Base-by-base conservation (phyloP, 352 stramenopile genomes). In the Pythium plurisporium region DNA sequence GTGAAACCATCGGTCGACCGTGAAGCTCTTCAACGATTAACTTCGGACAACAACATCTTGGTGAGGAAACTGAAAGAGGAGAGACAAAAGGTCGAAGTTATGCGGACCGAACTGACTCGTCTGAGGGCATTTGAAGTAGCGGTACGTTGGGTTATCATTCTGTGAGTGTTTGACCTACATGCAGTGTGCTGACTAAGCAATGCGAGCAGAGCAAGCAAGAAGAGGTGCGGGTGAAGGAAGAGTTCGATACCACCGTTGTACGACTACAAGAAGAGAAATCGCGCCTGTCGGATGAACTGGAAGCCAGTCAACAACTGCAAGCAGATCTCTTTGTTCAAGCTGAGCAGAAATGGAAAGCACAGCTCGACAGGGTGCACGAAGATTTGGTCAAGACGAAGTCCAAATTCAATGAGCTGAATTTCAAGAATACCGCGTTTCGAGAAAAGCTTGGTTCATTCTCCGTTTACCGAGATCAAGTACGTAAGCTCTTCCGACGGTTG, bases 401-500 rank as follows among this genome's bases (percentile, higher is more conserved):
- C 8, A 83, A 93, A 36, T 67, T 89, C 49, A 81, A 95, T 36
- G 82, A 87, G n/a, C 37, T 89, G 9, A 77, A 77, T 25, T 47
- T 91, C 19, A 95, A 95, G 50, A 95, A 90, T 49, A 73, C 86
- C 26, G 72, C 75, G 11, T 45, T 95, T 30, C 72, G 81, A 66
- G 75, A 91, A 43, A 88, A 86, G 40, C 53, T 95, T 10, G 64
- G 76, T 4, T 85, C 76, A 11, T 73, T 69, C 40, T 81, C 78
- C 11, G 67, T 47, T 5, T 80, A 79, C 52, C 76, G 82, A 59
- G 82, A 95, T 59, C 79, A 93, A 79, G 84, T 94, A 33, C 10
- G 59, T 63, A 2, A 8, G 15, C 2, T 44, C 7, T 6, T n/a
- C 5, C 17, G 4, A 29, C 34, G 15, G n/a, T 22, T 2, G 2